Percentiles rank a stretch among this genome's conserved stretches.
These are phyloP conservation scores for Gossypium arboreum DNA, from an alignment of 345 rosid species.

Conservation along the genomic window DNA sequence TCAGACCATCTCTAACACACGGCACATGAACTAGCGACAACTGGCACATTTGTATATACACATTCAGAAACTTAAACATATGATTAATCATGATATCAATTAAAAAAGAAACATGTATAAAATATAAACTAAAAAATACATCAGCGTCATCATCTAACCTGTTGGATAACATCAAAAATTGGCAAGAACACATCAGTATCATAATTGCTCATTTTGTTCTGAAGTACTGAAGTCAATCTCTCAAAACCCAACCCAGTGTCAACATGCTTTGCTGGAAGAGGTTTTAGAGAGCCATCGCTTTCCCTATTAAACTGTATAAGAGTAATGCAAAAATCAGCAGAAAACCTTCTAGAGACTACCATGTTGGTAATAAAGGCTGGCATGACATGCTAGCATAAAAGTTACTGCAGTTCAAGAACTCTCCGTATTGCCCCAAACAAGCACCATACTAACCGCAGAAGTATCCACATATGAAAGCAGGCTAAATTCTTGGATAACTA, in stretches of 20 bases:
- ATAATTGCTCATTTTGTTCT: conserved; percentile 97
- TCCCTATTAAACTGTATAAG: conserved; percentile 81
- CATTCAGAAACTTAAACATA: not conserved
- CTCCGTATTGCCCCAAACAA: not conserved
- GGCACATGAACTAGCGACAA: not conserved
- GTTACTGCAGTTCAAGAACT: not conserved
- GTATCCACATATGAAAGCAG: not conserved
- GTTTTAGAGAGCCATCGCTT: conserved; percentile 76
- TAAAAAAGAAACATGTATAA: not conserved
- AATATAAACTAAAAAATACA: not conserved
- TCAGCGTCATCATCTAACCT: conserved; percentile 37
- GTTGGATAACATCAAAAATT: conserved; percentile 81
- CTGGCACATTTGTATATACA: not conserved
- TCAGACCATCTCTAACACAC: not conserved
- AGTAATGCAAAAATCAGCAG: conserved; percentile 11
- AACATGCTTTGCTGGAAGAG: conserved; percentile 96
- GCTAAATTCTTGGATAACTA: not conserved
- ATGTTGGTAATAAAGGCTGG: not conserved
- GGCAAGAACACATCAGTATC: conserved; percentile 97
- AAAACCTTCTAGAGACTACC: not conserved
- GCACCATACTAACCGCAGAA: not conserved
- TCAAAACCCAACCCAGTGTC: conserved; percentile 99
- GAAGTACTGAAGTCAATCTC: conserved; percentile 88
- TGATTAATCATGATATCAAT: not conserved
- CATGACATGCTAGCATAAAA: not conserved